Evolutionary conservation across 352 stramenopile species (phyloP), one percentile per base, ranked within the genome.

Genomic region (Pythium apleroticum): DNA sequence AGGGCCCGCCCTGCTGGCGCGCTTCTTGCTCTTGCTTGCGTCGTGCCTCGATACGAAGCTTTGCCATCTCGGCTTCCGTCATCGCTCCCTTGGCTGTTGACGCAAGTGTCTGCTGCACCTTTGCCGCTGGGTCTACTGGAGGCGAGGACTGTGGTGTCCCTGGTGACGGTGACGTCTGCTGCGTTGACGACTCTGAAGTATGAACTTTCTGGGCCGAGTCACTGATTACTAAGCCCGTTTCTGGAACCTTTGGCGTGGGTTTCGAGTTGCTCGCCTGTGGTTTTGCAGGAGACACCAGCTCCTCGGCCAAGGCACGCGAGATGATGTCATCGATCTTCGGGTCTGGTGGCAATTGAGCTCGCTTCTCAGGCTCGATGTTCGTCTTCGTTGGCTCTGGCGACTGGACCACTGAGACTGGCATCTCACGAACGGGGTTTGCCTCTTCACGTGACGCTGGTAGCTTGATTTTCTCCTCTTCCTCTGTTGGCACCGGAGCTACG

Each of bases 31-130:
- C 78, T 55, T 81, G 74, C 58, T 86, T 89, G 17, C 83, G 74
- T 0, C 84, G 73, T 14, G 57, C 78, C 65, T 91, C 84, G 17
- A 93, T 80, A 8, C 84, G 78, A 25, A 75, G 69, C 58, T 85
- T 88, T 9, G 84, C 82, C 52, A 93, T 75, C 62, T 93, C 80
- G 7, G 84, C 84, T 65, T 93, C 84, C 6, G 73, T 77, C 22
- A 85, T 62, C 4, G 84, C 84, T 10, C 82, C 80, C 59, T 90
- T 88, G 19, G 73, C 71, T 12, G 78, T 86, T 5, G 77, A 65
- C 12, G 66, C 70, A 8, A 89, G 68, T 4, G 75, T 79, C 55
- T 78, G 39, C 27, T 84, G 72, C 7, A 66, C 61, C 43, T 74
- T 84, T 24, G 17, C 37, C 52, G 49, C 10, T 10, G 46, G 11